Evolutionary conservation across 257 asterid genomes (phyloP), one percentile per base, ranked within the genome.

Genomic region (Buddleja alternifolia): DNA sequence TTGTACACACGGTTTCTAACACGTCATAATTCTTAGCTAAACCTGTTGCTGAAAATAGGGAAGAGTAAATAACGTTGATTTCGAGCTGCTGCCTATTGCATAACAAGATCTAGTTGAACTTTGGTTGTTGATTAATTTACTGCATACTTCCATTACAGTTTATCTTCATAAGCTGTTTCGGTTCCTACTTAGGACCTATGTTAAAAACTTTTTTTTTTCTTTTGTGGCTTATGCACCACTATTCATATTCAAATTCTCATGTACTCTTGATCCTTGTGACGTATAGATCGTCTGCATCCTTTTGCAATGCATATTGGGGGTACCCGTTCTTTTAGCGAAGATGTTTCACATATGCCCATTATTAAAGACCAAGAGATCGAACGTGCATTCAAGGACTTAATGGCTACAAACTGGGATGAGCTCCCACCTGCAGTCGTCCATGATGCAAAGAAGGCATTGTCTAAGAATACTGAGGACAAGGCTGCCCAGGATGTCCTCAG

Each of bases 351-450:
- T 61, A 68, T 82, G 76, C 98, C 99, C 67, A 79, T 40, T 10
- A 79, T 94, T 60, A 82, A 82, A 51, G 98, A 94, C 80, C 73
- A 65, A 0, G 90, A 83, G 67, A 86, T 94, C 29, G 82, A 83
- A 52, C 78, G 83, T 57, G 92, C 90, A 19, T 81, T 94, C 51
- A 91, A 92, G 81, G 97, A 94, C 86, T 83, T 91, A 69, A 83
- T 94, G 87, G 98, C 98, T 11, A 64, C 85, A 72, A 73, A 72
- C 76, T 94, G 98, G 98, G 81, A 89, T 67, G 87, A 89, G 70
- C 77, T 91, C 60, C 92, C 98, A 19, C 48, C 83, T 46, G 73
- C 92, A 53, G 96, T 86, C 4, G 67, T 89, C 60, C 72, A 69
- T 7, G 88, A 78, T 72, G 93, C 75, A 47, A 86, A 73, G 70